These are phyloP conservation scores for Naegleria fowleri DNA, from an alignment of 208 protist species.

Conservation along the genomic window DNA sequence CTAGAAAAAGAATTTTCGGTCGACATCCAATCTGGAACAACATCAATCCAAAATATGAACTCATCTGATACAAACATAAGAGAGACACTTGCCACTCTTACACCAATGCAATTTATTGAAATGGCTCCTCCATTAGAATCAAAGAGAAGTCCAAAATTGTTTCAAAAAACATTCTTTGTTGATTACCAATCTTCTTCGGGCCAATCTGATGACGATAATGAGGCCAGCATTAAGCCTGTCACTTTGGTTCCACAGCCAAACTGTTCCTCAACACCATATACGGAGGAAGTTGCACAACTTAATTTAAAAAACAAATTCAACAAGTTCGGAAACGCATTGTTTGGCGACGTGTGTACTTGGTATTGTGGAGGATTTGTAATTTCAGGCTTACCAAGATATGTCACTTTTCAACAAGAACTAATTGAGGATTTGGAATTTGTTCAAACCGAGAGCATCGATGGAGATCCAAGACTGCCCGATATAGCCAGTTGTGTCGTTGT, in stretches of 20 bases:
- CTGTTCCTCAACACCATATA: neutral
- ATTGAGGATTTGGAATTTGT: conserved; percentile 1
- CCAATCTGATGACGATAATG: neutral
- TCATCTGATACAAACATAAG: neutral
- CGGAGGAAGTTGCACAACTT: neutral
- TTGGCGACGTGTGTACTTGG: neutral
- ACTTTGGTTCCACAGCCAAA: neutral
- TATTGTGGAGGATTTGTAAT: conserved; percentile 9
- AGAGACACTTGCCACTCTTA: neutral
- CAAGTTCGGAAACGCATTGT: conserved; percentile 13
- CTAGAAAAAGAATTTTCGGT: neutral
- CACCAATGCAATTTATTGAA: neutral
- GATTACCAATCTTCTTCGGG: neutral
- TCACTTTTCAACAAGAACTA: neutral
- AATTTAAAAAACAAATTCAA: conserved; percentile 2
- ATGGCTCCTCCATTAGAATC: neutral
- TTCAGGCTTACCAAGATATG: neutral
- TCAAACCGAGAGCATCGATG: neutral
- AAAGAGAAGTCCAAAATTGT: neutral
- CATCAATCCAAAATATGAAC: neutral
- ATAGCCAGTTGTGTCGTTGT: neutral
- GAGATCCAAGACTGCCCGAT: neutral
- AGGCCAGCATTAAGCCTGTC: neutral
- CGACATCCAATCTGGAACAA: neutral
- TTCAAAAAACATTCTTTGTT: neutral